Evolutionary conservation across 78 protist genomes (phyloP), one percentile per base, ranked within the genome.

Genomic region (Polysphondylium violaceum): DNA sequence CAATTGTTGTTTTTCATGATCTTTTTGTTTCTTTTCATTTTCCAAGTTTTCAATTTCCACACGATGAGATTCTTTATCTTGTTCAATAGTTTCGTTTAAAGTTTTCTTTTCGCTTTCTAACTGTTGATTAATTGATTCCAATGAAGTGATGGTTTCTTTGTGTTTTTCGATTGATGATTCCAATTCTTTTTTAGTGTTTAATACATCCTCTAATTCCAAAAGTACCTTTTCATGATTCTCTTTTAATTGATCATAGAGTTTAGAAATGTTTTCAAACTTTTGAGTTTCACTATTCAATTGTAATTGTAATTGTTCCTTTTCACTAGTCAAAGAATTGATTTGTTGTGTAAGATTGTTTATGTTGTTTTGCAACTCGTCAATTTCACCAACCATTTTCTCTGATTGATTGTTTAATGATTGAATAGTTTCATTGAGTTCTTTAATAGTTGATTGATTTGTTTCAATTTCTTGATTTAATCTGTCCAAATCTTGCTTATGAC

Each of bases 1-100:
- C 11, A 83, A 21, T 3, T 23, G 16, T 8, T 69, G 74, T 12
- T 63, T 67, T 27, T 83, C 91, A 23, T n/a, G n/a, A 56, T 74
- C 83, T 11, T 56, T 25, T 74, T 27, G 19, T 31, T 50, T 29
- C 14, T 38, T 25, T 35, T 73, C 65, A 73, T 41, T 67, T 38
- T 38, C 29, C 21, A 67, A 23, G 12, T 5, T 40, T 40, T 67
- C 29, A 40, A n/a, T n/a, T n/a, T n/a, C n/a, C n/a, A n/a, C n/a
- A n/a, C n/a, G n/a, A n/a, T n/a, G n/a, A n/a, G 23, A 19, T 55
- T 55, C 35, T 55, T 55, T 55, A 23, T 55, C 61, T 17, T 55
- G 17, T 55, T 55, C 61, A 6, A 0, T 0, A 17, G 61, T 17
- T 55, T 1, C 61, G 0, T 55, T 1, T 55, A 17, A 55, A 23